Evolutionary conservation across 768 basidiomycete genomes (phyloP).

Genomic region (Cystofilobasidium capitatum): DNA sequence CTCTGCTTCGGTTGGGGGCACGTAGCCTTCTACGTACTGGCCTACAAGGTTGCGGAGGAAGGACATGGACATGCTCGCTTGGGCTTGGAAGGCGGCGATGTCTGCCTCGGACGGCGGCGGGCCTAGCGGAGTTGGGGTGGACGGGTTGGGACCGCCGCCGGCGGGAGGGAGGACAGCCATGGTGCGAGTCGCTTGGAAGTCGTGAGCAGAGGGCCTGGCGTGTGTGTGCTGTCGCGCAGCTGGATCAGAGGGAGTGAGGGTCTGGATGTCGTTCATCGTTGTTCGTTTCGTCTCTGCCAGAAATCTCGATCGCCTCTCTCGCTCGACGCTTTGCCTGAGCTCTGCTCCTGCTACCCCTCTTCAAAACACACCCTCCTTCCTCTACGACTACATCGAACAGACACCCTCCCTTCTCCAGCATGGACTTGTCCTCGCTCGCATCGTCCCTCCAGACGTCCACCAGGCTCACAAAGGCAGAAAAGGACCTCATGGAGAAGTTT

Average conservation of each 20-base stretch:
- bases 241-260: too few relatives aligned
- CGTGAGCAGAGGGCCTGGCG: too few relatives aligned
- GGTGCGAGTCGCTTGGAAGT: too few relatives aligned
- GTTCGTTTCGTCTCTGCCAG: too few relatives aligned
- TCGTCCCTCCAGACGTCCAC: conserved; percentile 28
- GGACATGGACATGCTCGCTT: conserved; percentile 15
- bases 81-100: conserved; percentile 23
- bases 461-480: conserved; percentile 29
- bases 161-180: background rate
- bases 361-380: background rate
- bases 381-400: background rate
- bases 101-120: conserved; percentile 17
- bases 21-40: conserved; percentile 16
- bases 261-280: too few relatives aligned
- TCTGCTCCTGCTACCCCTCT: background rate
- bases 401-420: background rate
- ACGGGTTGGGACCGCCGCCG: too few relatives aligned
- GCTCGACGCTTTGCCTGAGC: too few relatives aligned
- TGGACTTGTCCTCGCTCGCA: conserved; percentile 32
- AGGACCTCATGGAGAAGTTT: conserved; percentile 33
- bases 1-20: conserved; percentile 9
- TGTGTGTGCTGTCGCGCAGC: too few relatives aligned
- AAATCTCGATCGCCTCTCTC: too few relatives aligned
- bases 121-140: background rate
- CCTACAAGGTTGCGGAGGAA: conserved; percentile 16